A percentile compares a stretch with the other conserved stretches of the same genome.
phyloP scores from a whole-genome alignment of 2,329 filamentous ascomycete genomes.

The Epichloe sylvatica region DNA sequence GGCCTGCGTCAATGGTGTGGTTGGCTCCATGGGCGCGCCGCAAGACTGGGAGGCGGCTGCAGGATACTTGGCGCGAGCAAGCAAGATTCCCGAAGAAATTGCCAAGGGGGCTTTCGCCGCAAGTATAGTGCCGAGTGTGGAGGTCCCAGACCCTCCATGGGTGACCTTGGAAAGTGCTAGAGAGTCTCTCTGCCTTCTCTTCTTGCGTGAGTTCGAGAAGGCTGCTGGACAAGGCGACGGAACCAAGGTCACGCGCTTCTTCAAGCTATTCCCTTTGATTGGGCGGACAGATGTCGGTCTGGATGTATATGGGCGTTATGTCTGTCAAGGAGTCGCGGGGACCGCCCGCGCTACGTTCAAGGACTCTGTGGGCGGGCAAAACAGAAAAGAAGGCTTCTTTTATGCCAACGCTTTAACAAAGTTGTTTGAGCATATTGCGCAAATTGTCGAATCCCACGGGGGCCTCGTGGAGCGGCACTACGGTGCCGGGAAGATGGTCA shows the following conservation, averaged over 20 bases:
- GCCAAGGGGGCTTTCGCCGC: slow-evolving; percentile 76
- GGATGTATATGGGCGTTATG: slow-evolving; percentile 90
- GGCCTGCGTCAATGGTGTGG: slow-evolving; percentile 85
- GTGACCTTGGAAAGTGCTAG: slow-evolving; percentile 76
- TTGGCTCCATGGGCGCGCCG: slow-evolving; percentile 91
- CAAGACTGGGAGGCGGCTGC: slow-evolving; percentile 98
- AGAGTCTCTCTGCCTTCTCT: slow-evolving; percentile 79
- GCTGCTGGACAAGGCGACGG: slow-evolving; percentile 79
- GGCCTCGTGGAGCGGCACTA: slow-evolving; percentile 89
- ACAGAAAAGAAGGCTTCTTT: slow-evolving; percentile 63
- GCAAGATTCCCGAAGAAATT: slow-evolving; percentile 66
- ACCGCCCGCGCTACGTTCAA: slow-evolving; percentile 71
- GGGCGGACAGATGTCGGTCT: slow-evolving; percentile 76
- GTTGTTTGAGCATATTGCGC: slow-evolving; percentile 92
- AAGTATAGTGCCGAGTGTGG: slow-evolving; percentile 84
- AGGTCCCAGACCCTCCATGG: slow-evolving; percentile 83
- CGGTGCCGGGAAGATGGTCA: slow-evolving; percentile 81
- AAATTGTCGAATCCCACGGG: slow-evolving; percentile 88
- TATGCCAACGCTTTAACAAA: slow-evolving; percentile 84
- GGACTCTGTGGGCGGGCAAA: slow-evolving; percentile 38
- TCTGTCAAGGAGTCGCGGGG: slow-evolving; percentile 84
- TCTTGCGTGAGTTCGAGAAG: slow-evolving; percentile 88
- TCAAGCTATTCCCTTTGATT: slow-evolving; percentile 94
- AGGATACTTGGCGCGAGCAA: slow-evolving; percentile 71
- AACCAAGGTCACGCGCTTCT: slow-evolving; percentile 83